Evolutionary conservation across 108 stramenopile genomes (phyloP).

Genomic region (Cyclotella distinguenda): DNA sequence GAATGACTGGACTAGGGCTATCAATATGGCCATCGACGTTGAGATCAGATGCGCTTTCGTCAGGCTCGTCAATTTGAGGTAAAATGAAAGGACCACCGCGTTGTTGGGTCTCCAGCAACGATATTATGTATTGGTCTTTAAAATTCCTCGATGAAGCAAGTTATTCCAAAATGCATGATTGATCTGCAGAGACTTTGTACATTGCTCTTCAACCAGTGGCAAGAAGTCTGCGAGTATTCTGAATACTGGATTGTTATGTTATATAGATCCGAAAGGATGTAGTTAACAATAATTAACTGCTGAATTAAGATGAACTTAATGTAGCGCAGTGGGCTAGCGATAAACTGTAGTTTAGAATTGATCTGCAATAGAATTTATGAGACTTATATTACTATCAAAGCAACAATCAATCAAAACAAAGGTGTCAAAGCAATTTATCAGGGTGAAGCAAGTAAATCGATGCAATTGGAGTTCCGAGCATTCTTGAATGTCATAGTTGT

Average conservation of each 20-base stretch:
- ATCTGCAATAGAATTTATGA: too few relatives aligned
- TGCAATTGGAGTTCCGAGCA: too few relatives aligned
- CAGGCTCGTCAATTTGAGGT: conserved; percentile 1
- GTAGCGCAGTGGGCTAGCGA: too few relatives aligned
- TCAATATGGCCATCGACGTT: background rate
- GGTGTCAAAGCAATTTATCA: too few relatives aligned
- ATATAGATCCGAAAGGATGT: too few relatives aligned
- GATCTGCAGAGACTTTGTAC: conserved; percentile 42
- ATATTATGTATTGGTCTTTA: conserved; percentile 39
- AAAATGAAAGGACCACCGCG: conserved; percentile 9
- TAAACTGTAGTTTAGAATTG: too few relatives aligned
- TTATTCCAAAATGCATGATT: conserved; percentile 54
- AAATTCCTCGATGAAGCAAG: conserved; percentile 29
- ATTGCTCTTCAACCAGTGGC: conserved; percentile 40
- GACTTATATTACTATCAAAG: too few relatives aligned
- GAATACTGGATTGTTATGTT: conserved; percentile 44
- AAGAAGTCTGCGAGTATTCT: conserved; percentile 47
- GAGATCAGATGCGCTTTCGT: background rate
- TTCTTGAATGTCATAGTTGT: too few relatives aligned
- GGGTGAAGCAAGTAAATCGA: too few relatives aligned
- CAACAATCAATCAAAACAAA: too few relatives aligned
- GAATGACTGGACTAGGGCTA: conserved; percentile 44
- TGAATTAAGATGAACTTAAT: too few relatives aligned
- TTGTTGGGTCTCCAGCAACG: conserved; percentile 21
- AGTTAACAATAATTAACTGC: too few relatives aligned